Percentiles rank a stretch among this genome's conserved stretches.
These are phyloP conservation scores for Leersia perrieri DNA, from an alignment of 176 grass and related monocot species.

Conservation along the genomic window DNA sequence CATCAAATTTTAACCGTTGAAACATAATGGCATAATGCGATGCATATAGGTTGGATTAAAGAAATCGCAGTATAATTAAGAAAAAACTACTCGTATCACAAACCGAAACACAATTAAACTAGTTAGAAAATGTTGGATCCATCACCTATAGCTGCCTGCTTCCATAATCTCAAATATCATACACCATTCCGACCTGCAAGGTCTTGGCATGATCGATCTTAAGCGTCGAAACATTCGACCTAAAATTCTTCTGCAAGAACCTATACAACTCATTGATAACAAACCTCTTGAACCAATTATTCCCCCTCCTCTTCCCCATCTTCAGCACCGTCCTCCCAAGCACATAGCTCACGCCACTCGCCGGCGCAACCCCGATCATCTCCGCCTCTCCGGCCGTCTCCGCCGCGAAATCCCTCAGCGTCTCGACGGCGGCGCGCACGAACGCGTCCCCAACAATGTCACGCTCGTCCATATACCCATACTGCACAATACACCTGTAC, in stretches of 20 bases:
- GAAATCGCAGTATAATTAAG: too few relatives aligned
- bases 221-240: constrained; percentile 33
- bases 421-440: constrained; percentile 10
- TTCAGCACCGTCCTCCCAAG: constrained; percentile 49
- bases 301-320: not conserved
- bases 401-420: constrained; percentile 12
- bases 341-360: constrained; percentile 21
- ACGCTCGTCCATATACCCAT: constrained; percentile 47
- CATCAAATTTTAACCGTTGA: too few relatives aligned
- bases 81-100: not conserved
- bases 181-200: constrained; percentile 40
- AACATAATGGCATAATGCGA: too few relatives aligned
- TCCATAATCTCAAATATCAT: constrained; percentile 20
- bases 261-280: constrained; percentile 34
- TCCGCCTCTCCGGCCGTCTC: not conserved
- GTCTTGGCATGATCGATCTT: constrained; percentile 41
- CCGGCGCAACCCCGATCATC: not conserved
- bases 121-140: not conserved
- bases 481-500: constrained; percentile 42
- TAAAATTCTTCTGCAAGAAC: constrained; percentile 58
- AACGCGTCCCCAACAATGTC: constrained; percentile 41
- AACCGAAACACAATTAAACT: not conserved
- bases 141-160: not conserved
- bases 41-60: too few relatives aligned
- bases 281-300: constrained; percentile 14